Evolutionary conservation across 345 rosid species (phyloP).

Genomic region (Lagerstroemia speciosa): DNA sequence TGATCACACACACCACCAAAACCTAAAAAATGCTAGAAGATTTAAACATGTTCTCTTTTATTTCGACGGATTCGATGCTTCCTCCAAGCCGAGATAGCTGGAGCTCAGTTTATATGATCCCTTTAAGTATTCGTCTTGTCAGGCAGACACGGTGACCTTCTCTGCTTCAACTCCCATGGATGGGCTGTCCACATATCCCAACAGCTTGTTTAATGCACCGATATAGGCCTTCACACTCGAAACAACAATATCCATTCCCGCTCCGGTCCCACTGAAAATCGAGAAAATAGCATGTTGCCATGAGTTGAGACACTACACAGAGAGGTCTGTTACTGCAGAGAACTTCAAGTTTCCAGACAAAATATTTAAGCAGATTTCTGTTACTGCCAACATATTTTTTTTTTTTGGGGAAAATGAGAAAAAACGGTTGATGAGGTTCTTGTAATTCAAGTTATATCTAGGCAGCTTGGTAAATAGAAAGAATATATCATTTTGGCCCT

Average conservation of each 20-base stretch:
- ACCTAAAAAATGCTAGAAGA: too few species aligned
- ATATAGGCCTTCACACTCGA: conserved; percentile 90
- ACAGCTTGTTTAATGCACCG: conserved; percentile 84
- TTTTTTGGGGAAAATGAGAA: not conserved
- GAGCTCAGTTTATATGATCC: too few species aligned
- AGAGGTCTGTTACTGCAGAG: not conserved
- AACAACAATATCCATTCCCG: conserved; percentile 83
- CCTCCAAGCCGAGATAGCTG: too few species aligned
- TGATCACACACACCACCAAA: too few species aligned
- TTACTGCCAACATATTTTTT: too few species aligned
- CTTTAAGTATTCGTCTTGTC: too few species aligned
- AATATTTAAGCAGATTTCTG: too few species aligned
- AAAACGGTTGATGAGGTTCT: not conserved
- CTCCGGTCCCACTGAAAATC: conserved; percentile 67
- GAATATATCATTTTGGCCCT: not conserved
- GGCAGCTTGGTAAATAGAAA: not conserved
- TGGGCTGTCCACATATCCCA: conserved; percentile 37
- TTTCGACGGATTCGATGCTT: too few species aligned
- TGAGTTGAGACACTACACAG: not conserved
- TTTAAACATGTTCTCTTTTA: too few species aligned
- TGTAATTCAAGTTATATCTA: not conserved
- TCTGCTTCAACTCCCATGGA: not conserved
- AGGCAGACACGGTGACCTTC: conserved; percentile 1
- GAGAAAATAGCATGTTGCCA: not conserved
- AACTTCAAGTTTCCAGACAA: not conserved